These are phyloP conservation scores for Talaromyces marneffei DNA, from an alignment of 2,329 filamentous ascomycete species.

Conservation along the genomic window DNA sequence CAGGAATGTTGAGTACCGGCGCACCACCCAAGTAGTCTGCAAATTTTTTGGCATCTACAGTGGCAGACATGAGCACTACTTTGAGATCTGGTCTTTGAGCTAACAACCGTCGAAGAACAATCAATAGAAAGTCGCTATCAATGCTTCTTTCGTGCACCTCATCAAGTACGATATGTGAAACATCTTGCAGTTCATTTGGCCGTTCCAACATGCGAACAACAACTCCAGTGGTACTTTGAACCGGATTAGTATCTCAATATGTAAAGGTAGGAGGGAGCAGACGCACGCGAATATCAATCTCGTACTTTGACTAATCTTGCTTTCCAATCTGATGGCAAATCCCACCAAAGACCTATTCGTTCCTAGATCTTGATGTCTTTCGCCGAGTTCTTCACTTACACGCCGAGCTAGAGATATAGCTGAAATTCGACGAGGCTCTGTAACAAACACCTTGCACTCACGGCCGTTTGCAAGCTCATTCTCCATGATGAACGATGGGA, in stretches of 20 bases:
- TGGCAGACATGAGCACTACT: slow-evolving; percentile 95
- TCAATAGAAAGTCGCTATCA: slow-evolving; percentile 91
- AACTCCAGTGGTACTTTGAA: slow-evolving; percentile 60
- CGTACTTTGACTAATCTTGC: slow-evolving; percentile 75
- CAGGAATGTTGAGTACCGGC: slow-evolving; percentile 83
- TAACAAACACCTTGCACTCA: slow-evolving; percentile 88
- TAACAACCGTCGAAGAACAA: slow-evolving; percentile 81
- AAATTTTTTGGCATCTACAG: slow-evolving; percentile 86
- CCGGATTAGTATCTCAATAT: slow-evolving; percentile 14
- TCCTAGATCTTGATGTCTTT: slow-evolving; percentile 73
- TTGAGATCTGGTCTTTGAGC: slow-evolving; percentile 73
- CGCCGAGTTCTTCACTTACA: slow-evolving; percentile 91
- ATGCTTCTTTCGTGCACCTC: slow-evolving; percentile 96
- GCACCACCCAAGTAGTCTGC: slow-evolving; percentile 81
- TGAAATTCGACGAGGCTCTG: slow-evolving; percentile 90
- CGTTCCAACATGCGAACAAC: slow-evolving; percentile 97
- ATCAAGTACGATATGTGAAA: slow-evolving; percentile 93
- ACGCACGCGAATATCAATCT: slow-evolving; percentile 79
- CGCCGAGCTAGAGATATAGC: slow-evolving; percentile 88
- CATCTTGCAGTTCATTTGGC: slow-evolving; percentile 75
- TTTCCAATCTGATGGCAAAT: slow-evolving; percentile 89
- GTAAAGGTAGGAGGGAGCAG: not conserved
- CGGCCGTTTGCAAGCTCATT: slow-evolving; percentile 75
- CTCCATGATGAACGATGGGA: slow-evolving; percentile 90
- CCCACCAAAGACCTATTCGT: slow-evolving; percentile 79